Evolutionary conservation across 805 yeast genomes (phyloP).

Genomic region (Brettanomyces naardenensis): DNA sequence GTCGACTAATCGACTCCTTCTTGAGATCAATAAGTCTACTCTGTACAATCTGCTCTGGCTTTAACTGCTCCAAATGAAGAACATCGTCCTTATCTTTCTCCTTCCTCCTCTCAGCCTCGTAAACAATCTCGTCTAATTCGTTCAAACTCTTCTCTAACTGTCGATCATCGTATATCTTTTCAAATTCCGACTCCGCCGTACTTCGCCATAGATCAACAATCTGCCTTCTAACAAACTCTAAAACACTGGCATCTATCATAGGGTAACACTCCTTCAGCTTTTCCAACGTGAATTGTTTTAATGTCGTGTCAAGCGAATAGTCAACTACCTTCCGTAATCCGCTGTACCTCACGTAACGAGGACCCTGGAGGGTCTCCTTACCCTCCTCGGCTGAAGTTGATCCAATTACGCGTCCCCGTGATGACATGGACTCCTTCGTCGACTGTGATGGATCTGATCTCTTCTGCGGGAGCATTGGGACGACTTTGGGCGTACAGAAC

Average conservation of each 20-base stretch:
- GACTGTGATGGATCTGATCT: too few species aligned
- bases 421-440: too few species aligned
- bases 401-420: too few species aligned
- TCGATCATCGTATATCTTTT: constrained; percentile 37
- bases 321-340: constrained; percentile 27
- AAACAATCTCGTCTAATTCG: constrained; percentile 40
- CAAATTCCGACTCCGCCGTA: constrained; percentile 37
- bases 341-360: constrained; percentile 25
- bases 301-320: constrained; percentile 32
- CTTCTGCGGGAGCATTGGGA: too few species aligned
- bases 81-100: background rate
- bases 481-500: too few species aligned
- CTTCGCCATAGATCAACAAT: constrained; percentile 36
- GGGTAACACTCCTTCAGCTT: constrained; percentile 41
- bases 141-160: constrained; percentile 35
- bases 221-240: constrained; percentile 38
- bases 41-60: constrained; percentile 18
- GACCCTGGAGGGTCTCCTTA: too few species aligned
- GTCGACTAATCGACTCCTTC: constrained; percentile 8
- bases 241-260: constrained; percentile 30
- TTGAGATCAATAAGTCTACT: constrained; percentile 12
- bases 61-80: constrained; percentile 5
- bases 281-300: constrained; percentile 35
- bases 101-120: constrained; percentile 23
- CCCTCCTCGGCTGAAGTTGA: too few species aligned